Conservation (phyloP, 2,329 filamentous ascomycete genomes). For the Curvularia eragrostidis region DNA sequence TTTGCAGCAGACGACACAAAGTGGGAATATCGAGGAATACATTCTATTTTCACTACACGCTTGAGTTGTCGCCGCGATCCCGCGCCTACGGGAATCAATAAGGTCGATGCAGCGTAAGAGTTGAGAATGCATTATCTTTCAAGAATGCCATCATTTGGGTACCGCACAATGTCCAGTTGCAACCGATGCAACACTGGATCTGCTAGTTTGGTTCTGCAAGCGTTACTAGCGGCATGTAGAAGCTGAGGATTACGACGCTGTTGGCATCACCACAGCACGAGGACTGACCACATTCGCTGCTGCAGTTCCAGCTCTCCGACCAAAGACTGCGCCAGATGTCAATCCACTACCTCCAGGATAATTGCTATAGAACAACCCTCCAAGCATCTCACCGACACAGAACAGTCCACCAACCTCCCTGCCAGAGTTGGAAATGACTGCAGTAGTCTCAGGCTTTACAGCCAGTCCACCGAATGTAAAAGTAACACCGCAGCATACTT, state of each 20-base stretch:
- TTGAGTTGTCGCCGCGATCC: background rate
- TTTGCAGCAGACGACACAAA: background rate
- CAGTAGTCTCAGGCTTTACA: slow-evolving; percentile 61
- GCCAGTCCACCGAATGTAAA: slow-evolving; percentile 72
- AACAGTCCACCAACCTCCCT: slow-evolving; percentile 63
- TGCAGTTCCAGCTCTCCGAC: slow-evolving; percentile 51
- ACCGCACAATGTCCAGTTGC: background rate
- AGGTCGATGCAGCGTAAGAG: too few species aligned
- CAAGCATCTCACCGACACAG: slow-evolving; percentile 71
- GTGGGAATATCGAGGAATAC: background rate
- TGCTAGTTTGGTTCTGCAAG: background rate
- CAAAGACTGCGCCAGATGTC: slow-evolving; percentile 64
- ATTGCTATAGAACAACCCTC: slow-evolving; percentile 55
- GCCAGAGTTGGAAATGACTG: slow-evolving; percentile 57
- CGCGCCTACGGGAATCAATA: background rate
- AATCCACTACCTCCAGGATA: slow-evolving; percentile 69
- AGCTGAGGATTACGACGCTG: background rate
- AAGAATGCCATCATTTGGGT: background rate
- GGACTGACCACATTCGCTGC: slow-evolving; percentile 25
- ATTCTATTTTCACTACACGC: background rate
- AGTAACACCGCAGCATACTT: slow-evolving; percentile 69
- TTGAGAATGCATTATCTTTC: background rate
- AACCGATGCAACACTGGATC: background rate
- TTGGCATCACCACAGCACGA: background rate
- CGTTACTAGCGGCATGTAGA: background rate